Base-by-base conservation (phyloP, 208 protist genomes). In the Polymyxa betae region DNA sequence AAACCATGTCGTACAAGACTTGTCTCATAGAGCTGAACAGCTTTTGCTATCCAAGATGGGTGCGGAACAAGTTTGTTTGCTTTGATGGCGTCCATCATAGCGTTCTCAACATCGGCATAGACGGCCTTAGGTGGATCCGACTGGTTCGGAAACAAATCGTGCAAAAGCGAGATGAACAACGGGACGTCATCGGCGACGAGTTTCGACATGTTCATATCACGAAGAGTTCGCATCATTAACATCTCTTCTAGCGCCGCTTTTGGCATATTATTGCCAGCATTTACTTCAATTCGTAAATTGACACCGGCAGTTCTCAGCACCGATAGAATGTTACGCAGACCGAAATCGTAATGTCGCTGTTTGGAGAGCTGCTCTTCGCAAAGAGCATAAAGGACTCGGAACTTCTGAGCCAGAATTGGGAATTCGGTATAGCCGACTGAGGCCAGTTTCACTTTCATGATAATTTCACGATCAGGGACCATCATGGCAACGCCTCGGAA, bases 401-500 rank as follows among this genome's bases (percentile, higher is more conserved):
- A 97, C 93, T 97, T 97, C 91, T 95, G 94, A 0, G 95, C 92
- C 12, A 97, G 93, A 24, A 92, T 49, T 35, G 88, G 45, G 90
- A 95, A 94, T 0, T 95, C 88, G 52, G 92, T 54, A 94, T 96
- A 97, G 40, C 96, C 96, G 52, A 87, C 77, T 5, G 96, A 94
- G 44, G 96, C 96, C 0, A 97, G 93, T 89, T 96, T 96, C 1
- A 97, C 96, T 38, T 93, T 88, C 96, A 99, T 98, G 93, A 99
- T 99, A 41, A 98, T 97, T 93, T 97, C 95, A 35, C 96, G 93
- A 94, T 99, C 97, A n/a, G 98, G 98, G 92, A 98, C 97, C 97
- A 99, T 99, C 97, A 99, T 99, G 32, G 97, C 97, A 88, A 99
- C 97, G 92, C 96, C 96, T 94, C 98, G 96, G 96, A 99, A 99